phyloP scores from a whole-genome alignment of 2,329 filamentous ascomycete genomes.

The Zasmidium cellare region DNA sequence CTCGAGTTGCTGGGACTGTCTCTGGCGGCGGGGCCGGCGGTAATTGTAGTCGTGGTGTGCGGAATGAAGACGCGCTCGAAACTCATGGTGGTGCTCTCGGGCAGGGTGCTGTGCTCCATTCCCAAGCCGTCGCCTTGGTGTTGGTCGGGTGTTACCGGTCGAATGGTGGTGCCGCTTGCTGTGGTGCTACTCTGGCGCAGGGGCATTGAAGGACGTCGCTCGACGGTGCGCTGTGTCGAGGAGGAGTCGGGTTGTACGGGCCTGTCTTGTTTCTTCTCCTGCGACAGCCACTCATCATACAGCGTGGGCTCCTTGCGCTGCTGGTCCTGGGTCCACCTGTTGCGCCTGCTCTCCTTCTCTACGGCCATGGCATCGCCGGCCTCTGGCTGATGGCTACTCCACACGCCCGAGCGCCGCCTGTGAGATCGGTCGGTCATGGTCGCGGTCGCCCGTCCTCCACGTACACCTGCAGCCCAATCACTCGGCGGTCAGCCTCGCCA shows the following conservation, averaged over 20 bases:
- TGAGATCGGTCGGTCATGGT: slow-evolving; percentile 20
- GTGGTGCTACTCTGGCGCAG: slow-evolving; percentile 24
- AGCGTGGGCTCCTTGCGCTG: slow-evolving; percentile 30
- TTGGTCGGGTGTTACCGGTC: slow-evolving; percentile 66
- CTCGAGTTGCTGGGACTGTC: slow-evolving; percentile 17
- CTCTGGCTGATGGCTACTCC: slow-evolving; percentile 9
- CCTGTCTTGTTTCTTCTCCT: slow-evolving; percentile 15
- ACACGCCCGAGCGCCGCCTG: slow-evolving; percentile 23
- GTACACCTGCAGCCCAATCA: neutral
- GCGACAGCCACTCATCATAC: slow-evolving; percentile 34
- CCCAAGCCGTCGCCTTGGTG: slow-evolving; percentile 14
- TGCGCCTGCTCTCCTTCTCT: slow-evolving; percentile 15
- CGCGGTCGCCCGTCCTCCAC: neutral
- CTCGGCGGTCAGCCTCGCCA: neutral
- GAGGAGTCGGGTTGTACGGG: slow-evolving; percentile 6
- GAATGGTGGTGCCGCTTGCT: slow-evolving; percentile 48
- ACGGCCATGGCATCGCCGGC: slow-evolving; percentile 13
- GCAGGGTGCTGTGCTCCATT: slow-evolving; percentile 15
- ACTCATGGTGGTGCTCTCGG: slow-evolving; percentile 29
- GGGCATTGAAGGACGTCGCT: slow-evolving; percentile 22
- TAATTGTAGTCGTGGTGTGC: slow-evolving; percentile 30
- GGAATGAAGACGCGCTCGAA: slow-evolving; percentile 33
- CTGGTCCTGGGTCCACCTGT: slow-evolving; percentile 21
- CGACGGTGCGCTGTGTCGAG: slow-evolving; percentile 13
- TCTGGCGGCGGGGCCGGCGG: slow-evolving; percentile 23